phyloP scores from a whole-genome alignment of 2,329 filamentous ascomycete genomes.

The Trichoderma koningii region DNA sequence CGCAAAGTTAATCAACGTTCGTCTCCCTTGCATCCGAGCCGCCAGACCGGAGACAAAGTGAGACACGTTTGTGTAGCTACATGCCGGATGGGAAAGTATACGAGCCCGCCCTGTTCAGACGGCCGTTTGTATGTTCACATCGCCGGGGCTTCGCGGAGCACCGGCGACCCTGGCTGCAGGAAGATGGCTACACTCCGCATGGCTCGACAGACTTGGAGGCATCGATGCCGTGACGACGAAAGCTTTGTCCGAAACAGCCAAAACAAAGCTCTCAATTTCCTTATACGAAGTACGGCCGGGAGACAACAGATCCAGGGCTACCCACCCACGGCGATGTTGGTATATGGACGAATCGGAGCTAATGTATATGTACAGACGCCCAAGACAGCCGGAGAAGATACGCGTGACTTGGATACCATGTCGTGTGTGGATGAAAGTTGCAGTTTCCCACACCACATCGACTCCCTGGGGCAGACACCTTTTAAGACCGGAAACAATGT shows the following conservation, averaged over 20 bases:
- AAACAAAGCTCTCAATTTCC: neutral
- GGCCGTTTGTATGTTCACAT: conserved; percentile 4
- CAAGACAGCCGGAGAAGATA: neutral
- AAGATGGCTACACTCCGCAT: neutral
- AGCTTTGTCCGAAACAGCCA: neutral
- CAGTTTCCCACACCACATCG: neutral
- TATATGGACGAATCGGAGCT: neutral
- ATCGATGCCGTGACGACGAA: conserved; percentile 5
- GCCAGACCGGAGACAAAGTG: neutral
- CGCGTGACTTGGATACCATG: conserved; percentile 14
- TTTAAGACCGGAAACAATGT: conserved; percentile 1
- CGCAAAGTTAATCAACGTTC: neutral
- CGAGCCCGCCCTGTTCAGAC: neutral
- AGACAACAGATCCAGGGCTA: neutral
- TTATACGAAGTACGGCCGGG: neutral
- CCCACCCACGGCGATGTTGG: neutral
- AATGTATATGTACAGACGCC: neutral
- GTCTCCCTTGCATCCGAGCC: conserved; percentile 3
- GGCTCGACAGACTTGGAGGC: conserved; percentile 12
- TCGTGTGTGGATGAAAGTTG: conserved; percentile 8
- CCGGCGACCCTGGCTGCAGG: conserved; percentile 11
- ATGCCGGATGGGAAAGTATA: neutral
- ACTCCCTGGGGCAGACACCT: neutral
- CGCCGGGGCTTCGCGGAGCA: conserved; percentile 5
- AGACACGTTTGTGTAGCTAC: conserved; percentile 7